Base-by-base conservation (phyloP, 2,329 filamentous ascomycete species). In the Aspergillus costaricaensis region DNA sequence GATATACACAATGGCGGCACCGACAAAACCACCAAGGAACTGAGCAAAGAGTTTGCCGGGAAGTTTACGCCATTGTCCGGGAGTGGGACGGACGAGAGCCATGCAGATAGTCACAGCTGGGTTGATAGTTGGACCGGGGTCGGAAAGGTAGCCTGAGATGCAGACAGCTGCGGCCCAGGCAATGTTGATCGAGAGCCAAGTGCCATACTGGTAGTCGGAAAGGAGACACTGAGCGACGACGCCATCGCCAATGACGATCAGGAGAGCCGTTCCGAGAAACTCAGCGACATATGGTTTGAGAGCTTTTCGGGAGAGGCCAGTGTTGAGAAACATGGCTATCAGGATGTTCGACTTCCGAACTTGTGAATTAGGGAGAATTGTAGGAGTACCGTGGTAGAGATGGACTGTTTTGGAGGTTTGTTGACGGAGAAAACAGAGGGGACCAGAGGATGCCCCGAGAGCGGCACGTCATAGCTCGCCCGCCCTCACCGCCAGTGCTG, bases 181-280 rank as follows among this genome's bases (percentile, higher is more conserved):
- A 5, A 74, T 55, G 58, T 74, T 74, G 60, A 74, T 74, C 19
- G 72, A 74, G 10, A 74, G 36, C 71, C 71, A 73, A 55, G 71
- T 73, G 57, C 71, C 71, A 53, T 73, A 73, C 17, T 67, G 66
- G 58, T 73, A 73, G 53, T 73, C 68, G 19, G 71, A 73, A 17
- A 73, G 63, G 30, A 73, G 59, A 47, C 68, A 69, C 56, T 73
- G 71, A 4, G 71, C 71, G 62, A 73, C 71, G 5, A 73, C 71
- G 23, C 71, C 71, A 52, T 73, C 71, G 12, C 71, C 71, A 23
- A 73, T 70, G 49, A 73, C 70, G 36, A 73, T 73, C 2, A 73
- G 64, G 3, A 73, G 66, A 15, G 70, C 71, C 0, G 71, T 73
- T 0, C 71, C 71, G 12, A 73, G 70, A n/a, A 73, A 73, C 53